Evolutionary conservation across 2,329 filamentous ascomycete genomes (phyloP).

Genomic region (Orbilia blumenaviensis): DNA sequence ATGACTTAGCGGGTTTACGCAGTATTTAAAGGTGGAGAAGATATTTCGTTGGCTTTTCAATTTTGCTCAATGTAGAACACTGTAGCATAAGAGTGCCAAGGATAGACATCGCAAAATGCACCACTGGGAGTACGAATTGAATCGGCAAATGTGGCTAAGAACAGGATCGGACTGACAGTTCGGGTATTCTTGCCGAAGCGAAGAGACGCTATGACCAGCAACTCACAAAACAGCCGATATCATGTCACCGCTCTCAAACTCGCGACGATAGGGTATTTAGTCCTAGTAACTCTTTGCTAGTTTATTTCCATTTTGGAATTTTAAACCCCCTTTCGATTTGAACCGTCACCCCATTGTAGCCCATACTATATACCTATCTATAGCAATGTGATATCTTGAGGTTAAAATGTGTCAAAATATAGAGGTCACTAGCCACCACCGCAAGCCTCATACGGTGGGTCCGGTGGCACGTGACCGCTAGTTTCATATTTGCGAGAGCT

Average conservation of each 20-base stretch:
- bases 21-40: conserved; percentile 28
- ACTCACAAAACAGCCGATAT: conserved; percentile 20
- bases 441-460: too few relatives aligned
- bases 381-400: too few relatives aligned
- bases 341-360: background rate
- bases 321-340: too few relatives aligned
- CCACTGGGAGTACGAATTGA: background rate
- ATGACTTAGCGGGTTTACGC: background rate
- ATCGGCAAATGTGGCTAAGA: conserved; percentile 26
- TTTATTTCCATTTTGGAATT: too few relatives aligned
- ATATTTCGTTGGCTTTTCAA: background rate
- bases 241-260: background rate
- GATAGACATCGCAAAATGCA: conserved; percentile 7
- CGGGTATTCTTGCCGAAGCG: conserved; percentile 31
- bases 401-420: too few relatives aligned
- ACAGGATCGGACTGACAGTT: conserved; percentile 21
- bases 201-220: background rate
- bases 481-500: too few relatives aligned
- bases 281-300: too few relatives aligned
- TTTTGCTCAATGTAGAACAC: background rate
- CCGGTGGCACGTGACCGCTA: too few relatives aligned
- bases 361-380: too few relatives aligned
- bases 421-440: too few relatives aligned
- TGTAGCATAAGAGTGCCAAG: background rate
- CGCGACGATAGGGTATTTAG: background rate